Conservation (phyloP, 163 green algal genomes). For the Scenedesmus sp. region DNA sequence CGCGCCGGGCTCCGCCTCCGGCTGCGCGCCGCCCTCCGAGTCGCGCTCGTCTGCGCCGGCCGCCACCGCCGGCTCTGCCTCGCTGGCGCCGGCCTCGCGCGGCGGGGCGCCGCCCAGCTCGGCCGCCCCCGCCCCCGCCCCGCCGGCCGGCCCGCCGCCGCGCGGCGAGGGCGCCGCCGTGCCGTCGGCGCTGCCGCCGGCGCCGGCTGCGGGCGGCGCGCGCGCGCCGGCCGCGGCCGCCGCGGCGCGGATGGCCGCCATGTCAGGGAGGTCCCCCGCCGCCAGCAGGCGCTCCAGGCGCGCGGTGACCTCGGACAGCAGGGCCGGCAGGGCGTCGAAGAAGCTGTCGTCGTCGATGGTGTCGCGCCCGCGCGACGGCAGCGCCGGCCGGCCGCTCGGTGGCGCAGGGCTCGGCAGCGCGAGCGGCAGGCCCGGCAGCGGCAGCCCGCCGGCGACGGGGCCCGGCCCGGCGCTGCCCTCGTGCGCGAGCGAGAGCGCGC, state of each 20-base stretch:
- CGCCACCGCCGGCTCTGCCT: too few species aligned
- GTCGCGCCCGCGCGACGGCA: conserved; percentile 51
- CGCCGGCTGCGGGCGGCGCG: background rate
- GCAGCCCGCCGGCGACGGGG: background rate
- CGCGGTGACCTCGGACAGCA: conserved; percentile 42
- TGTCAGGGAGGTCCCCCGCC: conserved; percentile 5
- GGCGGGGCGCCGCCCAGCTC: background rate
- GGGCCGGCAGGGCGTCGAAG: conserved; percentile 68
- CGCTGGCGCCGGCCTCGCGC: background rate
- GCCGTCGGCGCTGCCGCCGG: background rate
- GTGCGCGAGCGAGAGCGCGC: too few species aligned
- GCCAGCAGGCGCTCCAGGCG: conserved; percentile 52
- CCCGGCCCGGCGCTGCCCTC: too few species aligned
- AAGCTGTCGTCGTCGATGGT: conserved; percentile 76
- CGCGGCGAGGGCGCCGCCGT: conserved; percentile 9
- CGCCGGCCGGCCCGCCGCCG: background rate
- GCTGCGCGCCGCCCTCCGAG: too few species aligned
- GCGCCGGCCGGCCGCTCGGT: conserved; percentile 16
- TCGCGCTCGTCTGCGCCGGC: too few species aligned
- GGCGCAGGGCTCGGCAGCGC: conserved; percentile 15
- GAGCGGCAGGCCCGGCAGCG: conserved; percentile 19
- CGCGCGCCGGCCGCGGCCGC: background rate
- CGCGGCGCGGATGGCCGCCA: background rate
- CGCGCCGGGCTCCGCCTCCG: too few species aligned
- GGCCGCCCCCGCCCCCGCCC: background rate